phyloP scores from a whole-genome alignment of 129 eudicot genomes.

The Flaveria ramosissima region DNA sequence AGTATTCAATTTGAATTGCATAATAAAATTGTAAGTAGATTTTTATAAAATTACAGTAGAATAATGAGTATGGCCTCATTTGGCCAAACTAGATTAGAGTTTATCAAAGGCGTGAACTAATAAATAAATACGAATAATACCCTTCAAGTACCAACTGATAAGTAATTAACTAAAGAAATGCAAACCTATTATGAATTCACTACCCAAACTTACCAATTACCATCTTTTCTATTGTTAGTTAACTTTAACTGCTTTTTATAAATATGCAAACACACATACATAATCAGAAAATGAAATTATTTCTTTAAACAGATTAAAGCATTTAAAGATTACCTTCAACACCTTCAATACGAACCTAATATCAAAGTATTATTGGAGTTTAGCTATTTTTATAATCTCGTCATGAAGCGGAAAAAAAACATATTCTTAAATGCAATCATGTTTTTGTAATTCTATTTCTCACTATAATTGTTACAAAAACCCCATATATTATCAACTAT shows the following conservation, averaged over 20 bases:
- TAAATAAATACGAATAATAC: not conserved
- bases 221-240: not conserved
- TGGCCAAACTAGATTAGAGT: not conserved
- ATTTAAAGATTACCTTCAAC: not conserved
- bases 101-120: not conserved
- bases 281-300: not conserved
- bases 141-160: not conserved
- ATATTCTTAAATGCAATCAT: not conserved
- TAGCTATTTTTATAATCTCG: not conserved
- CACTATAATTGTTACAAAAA: not conserved
- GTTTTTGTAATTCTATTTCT: not conserved
- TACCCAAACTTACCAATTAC: not conserved
- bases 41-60: not conserved
- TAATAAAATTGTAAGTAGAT: slow-evolving; percentile 5
- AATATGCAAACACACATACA: not conserved
- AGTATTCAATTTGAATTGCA: slow-evolving; percentile 21
- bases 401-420: not conserved
- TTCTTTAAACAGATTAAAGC: not conserved
- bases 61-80: not conserved
- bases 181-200: not conserved
- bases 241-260: not conserved
- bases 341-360: not conserved
- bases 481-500: not conserved
- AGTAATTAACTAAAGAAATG: not conserved
- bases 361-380: not conserved